Percentiles rank a stretch among this genome's conserved stretches.
Conservation (phyloP, 768 basidiomycete species). For the Hypsizygus marmoreus region DNA sequence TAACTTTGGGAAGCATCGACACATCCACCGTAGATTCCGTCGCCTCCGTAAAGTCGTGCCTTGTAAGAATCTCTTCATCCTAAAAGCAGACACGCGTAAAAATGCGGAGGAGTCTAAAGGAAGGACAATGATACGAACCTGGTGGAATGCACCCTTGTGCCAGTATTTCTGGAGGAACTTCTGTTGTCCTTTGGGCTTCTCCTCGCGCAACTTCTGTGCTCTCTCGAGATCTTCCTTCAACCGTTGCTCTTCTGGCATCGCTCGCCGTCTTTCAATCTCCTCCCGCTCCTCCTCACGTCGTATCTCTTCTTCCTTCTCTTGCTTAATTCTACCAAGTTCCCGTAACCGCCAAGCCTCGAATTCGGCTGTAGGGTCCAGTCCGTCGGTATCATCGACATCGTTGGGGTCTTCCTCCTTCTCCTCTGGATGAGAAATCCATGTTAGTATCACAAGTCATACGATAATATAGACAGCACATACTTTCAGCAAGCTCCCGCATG, state of each 20-base stretch:
- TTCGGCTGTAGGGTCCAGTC: constrained; percentile 82
- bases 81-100: constrained; percentile 7
- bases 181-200: constrained; percentile 89
- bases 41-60: constrained; percentile 86
- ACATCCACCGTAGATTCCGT: constrained; percentile 89
- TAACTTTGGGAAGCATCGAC: constrained; percentile 86
- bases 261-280: constrained; percentile 89
- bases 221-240: constrained; percentile 89
- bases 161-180: constrained; percentile 98
- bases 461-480: constrained; percentile 47
- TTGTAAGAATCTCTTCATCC: constrained; percentile 86
- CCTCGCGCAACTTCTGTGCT: constrained; percentile 79
- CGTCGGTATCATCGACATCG: constrained; percentile 95
- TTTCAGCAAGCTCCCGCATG: constrained; percentile 85
- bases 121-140: constrained; percentile 47
- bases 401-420: constrained; percentile 83
- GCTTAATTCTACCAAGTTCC: constrained; percentile 90
- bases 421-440: constrained; percentile 48
- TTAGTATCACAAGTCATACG: neutral
- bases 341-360: constrained; percentile 97
- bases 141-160: constrained; percentile 99
- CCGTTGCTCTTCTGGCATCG: constrained; percentile 91
- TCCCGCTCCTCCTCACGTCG: constrained; percentile 82
- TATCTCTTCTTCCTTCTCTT: constrained; percentile 88
- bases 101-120: neutral